Evolutionary conservation across 306 rosid genomes (phyloP).

Genomic region (Ormosia semicastrata): DNA sequence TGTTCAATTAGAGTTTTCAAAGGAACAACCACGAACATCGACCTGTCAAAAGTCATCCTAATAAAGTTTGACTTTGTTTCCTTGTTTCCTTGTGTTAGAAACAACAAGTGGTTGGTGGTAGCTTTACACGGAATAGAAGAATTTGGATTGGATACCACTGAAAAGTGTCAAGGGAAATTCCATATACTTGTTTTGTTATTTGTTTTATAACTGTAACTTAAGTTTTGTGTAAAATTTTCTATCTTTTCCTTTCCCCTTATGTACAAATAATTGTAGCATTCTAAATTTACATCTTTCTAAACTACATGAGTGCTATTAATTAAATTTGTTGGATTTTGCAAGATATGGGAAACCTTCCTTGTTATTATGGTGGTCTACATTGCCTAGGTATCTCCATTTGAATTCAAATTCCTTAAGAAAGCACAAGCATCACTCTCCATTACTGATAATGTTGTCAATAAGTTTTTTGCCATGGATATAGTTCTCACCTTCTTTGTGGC

Average conservation of each 20-base stretch:
- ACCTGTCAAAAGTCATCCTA: background rate
- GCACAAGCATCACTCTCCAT: conserved; percentile 62
- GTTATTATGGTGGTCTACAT: conserved; percentile 73
- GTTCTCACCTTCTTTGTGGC: conserved; percentile 89
- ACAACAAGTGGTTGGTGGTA: background rate
- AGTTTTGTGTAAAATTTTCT: background rate
- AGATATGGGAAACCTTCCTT: no score
- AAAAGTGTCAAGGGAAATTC: background rate
- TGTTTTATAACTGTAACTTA: background rate
- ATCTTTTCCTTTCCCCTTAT: background rate
- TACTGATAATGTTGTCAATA: conserved; percentile 75
- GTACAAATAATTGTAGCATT: no score
- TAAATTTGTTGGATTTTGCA: conserved; percentile 22
- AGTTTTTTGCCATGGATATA: conserved; percentile 71
- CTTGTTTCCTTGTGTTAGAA: no score
- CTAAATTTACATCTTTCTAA: background rate
- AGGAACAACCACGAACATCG: background rate
- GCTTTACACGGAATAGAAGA: conserved; percentile 8
- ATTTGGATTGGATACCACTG: background rate
- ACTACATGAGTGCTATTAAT: background rate
- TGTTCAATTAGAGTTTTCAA: background rate
- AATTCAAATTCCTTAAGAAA: conserved; percentile 74
- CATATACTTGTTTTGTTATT: no score
- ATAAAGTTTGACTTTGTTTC: conserved; percentile 27
- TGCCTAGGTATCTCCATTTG: conserved; percentile 96